phyloP scores from a whole-genome alignment of 257 asterid species.

The Cynanchum wilfordii region DNA sequence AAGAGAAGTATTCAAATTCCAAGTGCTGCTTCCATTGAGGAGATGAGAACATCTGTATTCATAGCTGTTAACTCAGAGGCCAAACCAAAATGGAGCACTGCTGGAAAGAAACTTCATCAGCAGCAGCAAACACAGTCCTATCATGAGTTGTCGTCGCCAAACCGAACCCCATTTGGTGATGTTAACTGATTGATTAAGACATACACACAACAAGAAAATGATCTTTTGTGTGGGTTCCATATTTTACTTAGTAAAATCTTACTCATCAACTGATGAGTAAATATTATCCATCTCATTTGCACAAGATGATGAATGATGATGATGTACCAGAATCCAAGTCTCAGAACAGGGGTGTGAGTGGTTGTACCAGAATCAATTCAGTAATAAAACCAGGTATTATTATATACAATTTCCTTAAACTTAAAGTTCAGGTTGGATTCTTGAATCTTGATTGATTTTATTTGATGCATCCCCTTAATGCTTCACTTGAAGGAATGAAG shows the following conservation, averaged over 20 bases:
- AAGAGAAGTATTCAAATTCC: constrained; percentile 47
- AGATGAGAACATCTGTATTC: constrained; percentile 44
- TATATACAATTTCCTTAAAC: not conserved
- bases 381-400: not conserved
- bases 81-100: constrained; percentile 22
- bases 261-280: constrained; percentile 15
- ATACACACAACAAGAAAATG: not conserved
- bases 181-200: constrained; percentile 34
- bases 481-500: not conserved
- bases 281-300: not conserved
- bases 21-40: constrained; percentile 56
- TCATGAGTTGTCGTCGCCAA: constrained; percentile 29
- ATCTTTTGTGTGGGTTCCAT: not conserved
- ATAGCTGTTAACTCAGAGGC: constrained; percentile 23
- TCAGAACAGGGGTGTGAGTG: not conserved
- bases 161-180: constrained; percentile 60
- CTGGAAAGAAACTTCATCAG: constrained; percentile 35
- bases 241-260: not conserved
- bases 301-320: not conserved
- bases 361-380: not conserved
- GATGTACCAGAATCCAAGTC: not conserved
- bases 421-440: not conserved
- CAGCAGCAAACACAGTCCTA: constrained; percentile 8
- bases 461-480: not conserved
- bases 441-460: not conserved